Evolutionary conservation across 495 filamentous ascomycete genomes (phyloP).

Genomic region (Trichoderma gamsii): DNA sequence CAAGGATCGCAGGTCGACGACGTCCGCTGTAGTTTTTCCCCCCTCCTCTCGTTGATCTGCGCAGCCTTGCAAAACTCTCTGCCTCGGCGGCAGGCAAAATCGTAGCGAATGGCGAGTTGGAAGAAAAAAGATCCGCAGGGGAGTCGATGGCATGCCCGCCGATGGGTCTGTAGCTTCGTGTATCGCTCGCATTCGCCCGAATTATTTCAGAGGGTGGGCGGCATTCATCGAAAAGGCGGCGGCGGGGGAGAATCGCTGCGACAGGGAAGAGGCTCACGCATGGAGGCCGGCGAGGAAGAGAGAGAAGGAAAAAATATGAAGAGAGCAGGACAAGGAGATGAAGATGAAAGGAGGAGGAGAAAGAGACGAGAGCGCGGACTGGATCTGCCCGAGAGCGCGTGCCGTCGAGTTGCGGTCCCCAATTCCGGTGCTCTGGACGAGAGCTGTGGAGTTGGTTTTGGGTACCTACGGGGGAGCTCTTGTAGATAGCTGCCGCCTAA

Average conservation of each 20-base stretch:
- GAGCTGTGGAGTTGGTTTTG: too few relatives aligned
- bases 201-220: not conserved
- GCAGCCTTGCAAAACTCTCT: not conserved
- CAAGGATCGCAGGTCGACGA: not conserved
- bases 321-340: not conserved
- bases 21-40: not conserved
- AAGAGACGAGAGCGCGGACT: not conserved
- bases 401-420: too few relatives aligned
- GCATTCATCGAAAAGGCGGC: slow-evolving; percentile 12
- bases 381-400: too few relatives aligned
- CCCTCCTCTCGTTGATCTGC: not conserved
- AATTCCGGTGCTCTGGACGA: too few relatives aligned
- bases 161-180: slow-evolving; percentile 7
- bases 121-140: not conserved
- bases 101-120: not conserved
- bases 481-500: too few relatives aligned
- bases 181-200: slow-evolving; percentile 6
- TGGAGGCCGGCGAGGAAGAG: slow-evolving; percentile 1
- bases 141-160: slow-evolving; percentile 10
- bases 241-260: slow-evolving; percentile 12
- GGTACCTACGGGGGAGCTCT: too few relatives aligned
- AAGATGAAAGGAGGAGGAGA: not conserved
- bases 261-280: not conserved
- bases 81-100: not conserved
- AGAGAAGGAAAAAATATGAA: not conserved